phyloP scores from a whole-genome alignment of 2,329 filamentous ascomycete species.

The Monilinia fructicola region DNA sequence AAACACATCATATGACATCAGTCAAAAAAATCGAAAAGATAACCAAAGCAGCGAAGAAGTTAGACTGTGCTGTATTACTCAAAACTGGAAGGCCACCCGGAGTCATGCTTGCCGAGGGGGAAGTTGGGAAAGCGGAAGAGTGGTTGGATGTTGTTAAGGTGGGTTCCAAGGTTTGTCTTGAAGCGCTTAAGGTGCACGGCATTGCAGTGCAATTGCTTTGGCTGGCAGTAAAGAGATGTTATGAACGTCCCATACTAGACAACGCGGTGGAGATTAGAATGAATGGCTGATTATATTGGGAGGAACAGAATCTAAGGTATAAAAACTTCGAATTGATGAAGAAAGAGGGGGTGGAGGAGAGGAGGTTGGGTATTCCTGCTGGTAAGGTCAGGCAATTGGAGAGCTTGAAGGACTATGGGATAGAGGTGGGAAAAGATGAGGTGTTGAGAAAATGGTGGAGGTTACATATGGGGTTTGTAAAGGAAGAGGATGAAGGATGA shows the following conservation, averaged over 20 bases:
- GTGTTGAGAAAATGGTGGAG: slow-evolving; percentile 36
- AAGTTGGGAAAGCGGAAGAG: slow-evolving; percentile 27
- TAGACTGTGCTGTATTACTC: slow-evolving; percentile 61
- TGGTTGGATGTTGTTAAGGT: slow-evolving; percentile 37
- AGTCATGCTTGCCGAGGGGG: slow-evolving; percentile 71
- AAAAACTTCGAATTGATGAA: slow-evolving; percentile 38
- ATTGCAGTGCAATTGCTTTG: neutral
- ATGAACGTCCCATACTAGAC: too few relatives aligned
- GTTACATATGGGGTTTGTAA: slow-evolving; percentile 34
- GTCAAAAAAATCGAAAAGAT: slow-evolving; percentile 69
- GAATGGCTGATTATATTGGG: neutral
- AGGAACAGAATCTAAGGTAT: slow-evolving; percentile 36
- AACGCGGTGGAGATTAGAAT: neutral
- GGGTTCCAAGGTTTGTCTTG: slow-evolving; percentile 16
- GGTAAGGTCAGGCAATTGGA: slow-evolving; percentile 33
- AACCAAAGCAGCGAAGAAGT: slow-evolving; percentile 61
- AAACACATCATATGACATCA: slow-evolving; percentile 79
- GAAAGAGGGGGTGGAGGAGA: slow-evolving; percentile 29
- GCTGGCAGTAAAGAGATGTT: neutral
- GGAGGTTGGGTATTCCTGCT: slow-evolving; percentile 25
- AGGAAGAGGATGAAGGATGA: neutral
- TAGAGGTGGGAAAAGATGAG: slow-evolving; percentile 29
- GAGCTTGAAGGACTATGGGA: slow-evolving; percentile 33
- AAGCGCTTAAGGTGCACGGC: neutral
- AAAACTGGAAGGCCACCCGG: slow-evolving; percentile 68